Base-by-base conservation (phyloP, 208 protist species). In the Acanthamoeba lenticulata region DNA sequence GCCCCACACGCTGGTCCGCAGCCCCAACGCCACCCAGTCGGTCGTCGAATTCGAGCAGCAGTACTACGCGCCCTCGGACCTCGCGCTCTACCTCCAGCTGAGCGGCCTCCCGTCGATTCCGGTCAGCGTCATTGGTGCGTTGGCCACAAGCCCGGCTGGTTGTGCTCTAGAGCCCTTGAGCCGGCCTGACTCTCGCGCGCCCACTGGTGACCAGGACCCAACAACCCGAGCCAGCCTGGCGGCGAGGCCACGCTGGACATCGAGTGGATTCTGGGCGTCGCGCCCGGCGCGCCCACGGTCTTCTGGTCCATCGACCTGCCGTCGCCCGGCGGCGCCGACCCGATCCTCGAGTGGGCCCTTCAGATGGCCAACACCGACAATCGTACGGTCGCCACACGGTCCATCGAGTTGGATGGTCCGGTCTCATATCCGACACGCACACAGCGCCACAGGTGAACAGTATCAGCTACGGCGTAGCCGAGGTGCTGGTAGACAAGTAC, bases 261-360 rank as follows among this genome's bases (percentile, higher is more conserved):
- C 17, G 60, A 96, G 89, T 96, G 88, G 19, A 94, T 94, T 44
- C 94, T 94, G 81, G 95, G 94, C 9, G 55, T 96, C 29, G 95
- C 95, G 60, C 94, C 94, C 27, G 79, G 93, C 57, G 83, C 83
- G 21, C 40, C 49, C 49, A 96, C 95, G 1, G 83, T 79, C 6
- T 96, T 96, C 85, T 96, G 93, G 93, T 92, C 72, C 27, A 94
- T 95, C 55, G 62, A 90, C 40, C 49, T 90, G 15, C 83, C 49
- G 36, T 90, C 83, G 1, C 83, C 83, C 45, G 49, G 83, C 52
- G 42, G 57, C 52, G 83, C 83, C 40, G 83, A 90, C 24, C 83
- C 49, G 47, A 90, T 90, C 40, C 83, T 90, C 34, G 83, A 90
- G 52, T 90, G 83, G 83, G 83, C 83, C 15, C 83, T 90, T 60